Evolutionary conservation across 208 protist genomes (phyloP).

Genomic region (Crithidia expoeki): DNA sequence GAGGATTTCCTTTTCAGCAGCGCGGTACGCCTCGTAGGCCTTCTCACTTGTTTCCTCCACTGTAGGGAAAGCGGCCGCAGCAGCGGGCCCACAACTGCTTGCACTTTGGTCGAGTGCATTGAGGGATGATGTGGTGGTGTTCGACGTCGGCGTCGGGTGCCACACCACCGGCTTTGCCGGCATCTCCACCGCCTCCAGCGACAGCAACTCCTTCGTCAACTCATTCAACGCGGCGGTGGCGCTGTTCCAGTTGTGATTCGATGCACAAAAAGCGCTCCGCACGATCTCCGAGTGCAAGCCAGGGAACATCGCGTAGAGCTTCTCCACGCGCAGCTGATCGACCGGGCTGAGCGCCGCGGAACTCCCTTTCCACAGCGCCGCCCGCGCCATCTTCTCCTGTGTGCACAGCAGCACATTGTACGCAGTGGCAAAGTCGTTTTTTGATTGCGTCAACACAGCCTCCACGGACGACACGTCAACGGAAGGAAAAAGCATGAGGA

Average conservation of each 20-base stretch:
- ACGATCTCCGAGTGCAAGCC: slow-evolving; percentile 52
- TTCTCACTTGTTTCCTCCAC: slow-evolving; percentile 32
- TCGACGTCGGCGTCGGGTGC: slow-evolving; percentile 3
- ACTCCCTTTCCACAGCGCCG: slow-evolving; percentile 42
- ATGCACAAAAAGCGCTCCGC: slow-evolving; percentile 45
- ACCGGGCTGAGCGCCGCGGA: slow-evolving; percentile 39
- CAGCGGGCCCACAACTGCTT: not conserved
- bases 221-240: slow-evolving; percentile 57
- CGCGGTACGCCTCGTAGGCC: slow-evolving; percentile 38
- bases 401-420: slow-evolving; percentile 68
- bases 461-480: slow-evolving; percentile 51
- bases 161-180: slow-evolving; percentile 25
- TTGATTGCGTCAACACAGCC: slow-evolving; percentile 49
- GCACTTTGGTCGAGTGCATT: not conserved
- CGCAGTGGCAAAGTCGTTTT: slow-evolving; percentile 54
- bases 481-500: slow-evolving; percentile 68
- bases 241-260: slow-evolving; percentile 35
- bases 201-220: slow-evolving; percentile 48
- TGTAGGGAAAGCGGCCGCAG: not conserved
- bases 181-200: slow-evolving; percentile 30
- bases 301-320: slow-evolving; percentile 65
- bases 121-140: not conserved
- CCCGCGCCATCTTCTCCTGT: slow-evolving; percentile 46
- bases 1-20: slow-evolving; percentile 45
- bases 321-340: slow-evolving; percentile 50